These are phyloP conservation scores for Chaetomiaceae sp. DNA, from an alignment of 2,329 filamentous ascomycete genomes.

Conservation along the genomic window DNA sequence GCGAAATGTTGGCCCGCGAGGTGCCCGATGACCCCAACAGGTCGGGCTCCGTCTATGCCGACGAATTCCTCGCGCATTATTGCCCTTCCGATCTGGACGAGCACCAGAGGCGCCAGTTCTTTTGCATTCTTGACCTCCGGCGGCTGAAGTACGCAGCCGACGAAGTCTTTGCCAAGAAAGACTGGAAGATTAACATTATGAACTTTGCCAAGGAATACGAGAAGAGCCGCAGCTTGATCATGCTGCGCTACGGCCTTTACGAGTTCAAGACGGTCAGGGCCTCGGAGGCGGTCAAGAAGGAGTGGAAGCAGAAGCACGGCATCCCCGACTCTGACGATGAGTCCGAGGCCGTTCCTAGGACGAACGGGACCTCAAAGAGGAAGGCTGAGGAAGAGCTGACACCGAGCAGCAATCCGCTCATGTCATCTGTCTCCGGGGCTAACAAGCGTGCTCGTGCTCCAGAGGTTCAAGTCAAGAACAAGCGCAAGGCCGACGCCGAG, in stretches of 20 bases:
- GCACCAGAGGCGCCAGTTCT: slow-evolving; percentile 56
- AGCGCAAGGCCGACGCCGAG: slow-evolving; percentile 47
- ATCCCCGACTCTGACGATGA: slow-evolving; percentile 49
- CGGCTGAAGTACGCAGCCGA: slow-evolving; percentile 58
- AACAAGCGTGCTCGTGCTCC: slow-evolving; percentile 47
- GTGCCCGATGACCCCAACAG: slow-evolving; percentile 49
- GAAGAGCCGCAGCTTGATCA: slow-evolving; percentile 57
- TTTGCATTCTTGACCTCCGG: slow-evolving; percentile 57
- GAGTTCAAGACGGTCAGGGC: slow-evolving; percentile 60
- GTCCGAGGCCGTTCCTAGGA: slow-evolving; percentile 30
- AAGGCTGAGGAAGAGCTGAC: slow-evolving; percentile 51
- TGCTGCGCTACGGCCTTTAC: slow-evolving; percentile 57
- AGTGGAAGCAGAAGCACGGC: slow-evolving; percentile 54
- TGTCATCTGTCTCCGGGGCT: slow-evolving; percentile 33
- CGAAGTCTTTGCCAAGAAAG: slow-evolving; percentile 56
- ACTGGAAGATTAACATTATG: slow-evolving; percentile 58
- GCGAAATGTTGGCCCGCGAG: slow-evolving; percentile 49
- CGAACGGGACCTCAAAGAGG: slow-evolving; percentile 42
- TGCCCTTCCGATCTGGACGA: slow-evolving; percentile 55
- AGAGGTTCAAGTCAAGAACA: slow-evolving; percentile 43
- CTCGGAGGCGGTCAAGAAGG: slow-evolving; percentile 52
- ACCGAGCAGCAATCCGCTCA: slow-evolving; percentile 35
- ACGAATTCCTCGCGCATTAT: slow-evolving; percentile 53
- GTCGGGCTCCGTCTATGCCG: slow-evolving; percentile 53
- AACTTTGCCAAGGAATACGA: slow-evolving; percentile 62